These are phyloP conservation scores for Aspergillus homomorphus DNA, from an alignment of 495 filamentous ascomycete species.

Conservation along the genomic window DNA sequence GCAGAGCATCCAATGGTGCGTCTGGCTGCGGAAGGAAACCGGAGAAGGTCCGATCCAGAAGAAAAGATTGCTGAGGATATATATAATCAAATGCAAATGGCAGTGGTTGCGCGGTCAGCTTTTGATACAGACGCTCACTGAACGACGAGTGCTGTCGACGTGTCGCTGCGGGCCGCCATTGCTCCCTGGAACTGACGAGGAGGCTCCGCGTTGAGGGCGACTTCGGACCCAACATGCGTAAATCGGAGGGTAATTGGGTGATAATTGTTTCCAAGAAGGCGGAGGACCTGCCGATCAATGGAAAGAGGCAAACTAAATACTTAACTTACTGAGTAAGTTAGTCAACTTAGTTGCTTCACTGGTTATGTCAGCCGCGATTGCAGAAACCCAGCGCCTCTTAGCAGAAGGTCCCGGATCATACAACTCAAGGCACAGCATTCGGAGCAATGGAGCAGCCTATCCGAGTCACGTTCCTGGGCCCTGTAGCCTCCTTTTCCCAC, in stretches of 20 bases:
- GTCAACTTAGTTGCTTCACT: conserved; percentile 1
- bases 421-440: background rate
- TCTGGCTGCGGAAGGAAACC: conserved; percentile 48
- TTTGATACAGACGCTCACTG: conserved; percentile 27
- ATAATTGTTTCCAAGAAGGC: background rate
- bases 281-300: background rate
- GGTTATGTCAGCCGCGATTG: conserved; percentile 3
- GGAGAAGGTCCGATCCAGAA: conserved; percentile 59
- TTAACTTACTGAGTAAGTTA: background rate
- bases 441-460: conserved; percentile 21
- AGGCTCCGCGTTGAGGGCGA: background rate
- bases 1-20: conserved; percentile 20
- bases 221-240: background rate
- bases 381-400: background rate
- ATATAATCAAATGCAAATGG: conserved; percentile 63
- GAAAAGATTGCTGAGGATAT: conserved; percentile 59
- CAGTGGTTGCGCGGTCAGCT: conserved; percentile 47
- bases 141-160: conserved; percentile 28
- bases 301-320: background rate
- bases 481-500: conserved; percentile 81
- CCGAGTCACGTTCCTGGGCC: conserved; percentile 79
- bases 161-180: background rate
- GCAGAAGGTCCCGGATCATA: background rate
- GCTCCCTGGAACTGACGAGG: conserved; percentile 10
- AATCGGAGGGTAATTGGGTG: background rate